Evolutionary conservation across 2,329 filamentous ascomycete genomes (phyloP).

Genomic region (Neofusicoccum sp.): DNA sequence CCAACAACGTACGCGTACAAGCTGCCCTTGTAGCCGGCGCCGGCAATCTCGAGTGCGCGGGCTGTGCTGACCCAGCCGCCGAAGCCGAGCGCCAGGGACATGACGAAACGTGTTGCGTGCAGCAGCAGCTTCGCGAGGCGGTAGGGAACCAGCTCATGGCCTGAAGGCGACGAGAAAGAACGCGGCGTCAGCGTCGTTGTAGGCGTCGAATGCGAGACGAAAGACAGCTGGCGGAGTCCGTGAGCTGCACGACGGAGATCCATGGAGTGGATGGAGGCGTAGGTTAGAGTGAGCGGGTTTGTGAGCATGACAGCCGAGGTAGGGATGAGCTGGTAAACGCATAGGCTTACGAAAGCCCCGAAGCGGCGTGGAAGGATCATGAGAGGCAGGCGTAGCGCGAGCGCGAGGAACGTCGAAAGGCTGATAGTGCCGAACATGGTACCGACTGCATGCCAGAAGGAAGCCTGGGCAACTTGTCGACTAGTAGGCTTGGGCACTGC

Average conservation of each 20-base stretch:
- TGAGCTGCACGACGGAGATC: slow-evolving; percentile 74
- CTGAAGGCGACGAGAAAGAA: slow-evolving; percentile 39
- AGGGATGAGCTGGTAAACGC: slow-evolving; percentile 77
- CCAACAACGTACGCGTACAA: slow-evolving; percentile 94
- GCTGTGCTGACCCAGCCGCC: slow-evolving; percentile 96
- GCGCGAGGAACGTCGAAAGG: slow-evolving; percentile 75
- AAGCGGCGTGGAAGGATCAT: slow-evolving; percentile 77
- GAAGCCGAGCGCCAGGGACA: slow-evolving; percentile 85
- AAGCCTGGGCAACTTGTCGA: slow-evolving; percentile 76
- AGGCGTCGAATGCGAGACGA: slow-evolving; percentile 69
- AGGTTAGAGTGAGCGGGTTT: slow-evolving; percentile 88
- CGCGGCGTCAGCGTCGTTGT: slow-evolving; percentile 61
- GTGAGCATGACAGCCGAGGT: slow-evolving; percentile 82
- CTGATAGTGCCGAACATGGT: slow-evolving; percentile 92
- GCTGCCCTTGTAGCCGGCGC: slow-evolving; percentile 64
- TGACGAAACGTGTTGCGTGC: slow-evolving; percentile 85
- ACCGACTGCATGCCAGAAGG: slow-evolving; percentile 75
- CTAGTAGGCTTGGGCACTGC: slow-evolving; percentile 74
- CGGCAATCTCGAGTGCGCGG: slow-evolving; percentile 65
- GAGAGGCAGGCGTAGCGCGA: slow-evolving; percentile 80
- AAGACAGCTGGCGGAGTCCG: slow-evolving; percentile 76
- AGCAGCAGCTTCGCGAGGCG: slow-evolving; percentile 87
- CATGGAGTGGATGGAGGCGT: slow-evolving; percentile 89
- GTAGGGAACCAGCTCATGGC: slow-evolving; percentile 72
- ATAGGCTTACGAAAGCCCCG: slow-evolving; percentile 66